Base-by-base conservation (phyloP, 306 rosid genomes). In the Carpinus viminea region DNA sequence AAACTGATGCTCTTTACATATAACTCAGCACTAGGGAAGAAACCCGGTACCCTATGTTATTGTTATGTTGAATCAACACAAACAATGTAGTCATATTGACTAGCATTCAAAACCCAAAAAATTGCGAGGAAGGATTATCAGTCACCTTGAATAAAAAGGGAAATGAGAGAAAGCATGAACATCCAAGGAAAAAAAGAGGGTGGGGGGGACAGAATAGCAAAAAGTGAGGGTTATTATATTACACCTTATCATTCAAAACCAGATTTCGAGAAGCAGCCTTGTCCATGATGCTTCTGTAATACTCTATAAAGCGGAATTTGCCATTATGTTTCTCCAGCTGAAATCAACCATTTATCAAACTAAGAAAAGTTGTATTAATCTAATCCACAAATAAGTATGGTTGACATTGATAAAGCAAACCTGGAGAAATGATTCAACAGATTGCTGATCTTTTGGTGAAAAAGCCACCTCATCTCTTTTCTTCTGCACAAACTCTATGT, bases 381-480 rank as follows among this genome's bases (percentile, higher is more conserved):
- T 38, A 54, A 66, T 53, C 7, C 41, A 1, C 59, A 21, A 65
- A 38, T 51, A 45, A 3, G 18, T 51, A 36, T 59, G 16, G 5
- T 24, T 24, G 4, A 36, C 28, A 12, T 36, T 52, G 52, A 28
- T 70, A 60, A 26, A 68, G 75, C 77, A 83, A 68, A 95, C 98
- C 97, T 87, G 96, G 89, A 93, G 96, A 89, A 95, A 93, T 55
- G 82, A 72, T 79, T 89, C 98, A 26, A 86, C 91, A 47, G 87
- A 86, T 84, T 86, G 93, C 72, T 83, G 92, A 84, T 95, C 98
- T 55, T 86, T 91, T 0, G 99, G 99, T 51, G 97, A 93, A 88
- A 93, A 93, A 59, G 95, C 75, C 77, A 66, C 90, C 60, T 93
- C 96, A 46, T 93, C 92, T 86, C 99, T 87, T 85, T 84, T 95